Base-by-base conservation (phyloP, 345 rosid genomes). In the Eutrema heterophyllum region DNA sequence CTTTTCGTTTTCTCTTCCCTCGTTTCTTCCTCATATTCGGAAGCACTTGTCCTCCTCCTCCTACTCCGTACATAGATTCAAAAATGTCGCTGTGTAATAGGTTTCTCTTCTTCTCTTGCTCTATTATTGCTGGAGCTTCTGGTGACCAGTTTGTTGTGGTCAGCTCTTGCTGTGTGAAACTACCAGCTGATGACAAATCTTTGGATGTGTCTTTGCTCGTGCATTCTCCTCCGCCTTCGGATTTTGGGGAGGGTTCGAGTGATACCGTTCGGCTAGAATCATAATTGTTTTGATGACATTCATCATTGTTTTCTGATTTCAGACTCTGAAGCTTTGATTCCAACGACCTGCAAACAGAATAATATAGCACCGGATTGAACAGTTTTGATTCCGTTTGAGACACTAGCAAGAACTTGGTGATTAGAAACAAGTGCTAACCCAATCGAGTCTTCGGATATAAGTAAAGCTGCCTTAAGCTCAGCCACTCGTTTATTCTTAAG, bases 1-100 rank as follows among this genome's bases (percentile, higher is more conserved):
- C 80, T 78, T 93, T 91, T 70, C 97, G 83, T 80, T 89, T 93
- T 73, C 98, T 83, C 81, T 88, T 87, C 32, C 98, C 97, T 71
- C 98, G 87, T 83, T 84, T 84, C 79, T 86, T 84, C 64, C 79
- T 87, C 71, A 89, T 45, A 70, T 76, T 54, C 15, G 55, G 68
- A 48, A 55, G 82, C 50, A 78, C 70, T 65, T 82, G 86, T 53
- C 83, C 88, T 38, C 78, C 75, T 60, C 27, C 71, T 64, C 77
- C 67, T 44, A 65, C 15, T 12, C 79, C 66, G 8, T 65, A 78
- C 39, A 86, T 69, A 35, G 80, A 76, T 5, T 67, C 84, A 2
- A 66, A 74, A 4, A 82, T 77, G 68, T 82, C 85, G 38, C 76
- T 33, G 49, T 71, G 79, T 24, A 49, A 46, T 9, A 73, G 41